These are phyloP conservation scores for Somion occarium DNA, from an alignment of 1,284 basidiomycete genomes.

Conservation along the genomic window DNA sequence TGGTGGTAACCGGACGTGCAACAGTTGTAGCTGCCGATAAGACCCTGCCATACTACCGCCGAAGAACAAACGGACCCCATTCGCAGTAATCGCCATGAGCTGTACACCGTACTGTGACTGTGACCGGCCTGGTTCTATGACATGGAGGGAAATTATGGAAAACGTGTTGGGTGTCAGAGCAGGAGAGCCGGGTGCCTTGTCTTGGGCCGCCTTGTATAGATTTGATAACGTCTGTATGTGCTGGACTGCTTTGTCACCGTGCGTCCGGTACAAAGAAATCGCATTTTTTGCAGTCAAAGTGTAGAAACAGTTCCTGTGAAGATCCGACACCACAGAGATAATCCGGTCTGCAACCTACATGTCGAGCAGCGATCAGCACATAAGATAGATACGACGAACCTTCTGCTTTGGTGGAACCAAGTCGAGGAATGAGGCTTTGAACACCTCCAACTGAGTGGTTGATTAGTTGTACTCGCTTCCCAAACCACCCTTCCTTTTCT, in stretches of 20 bases:
- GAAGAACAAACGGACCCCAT: slow-evolving; percentile 80
- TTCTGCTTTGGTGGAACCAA: slow-evolving; percentile 53
- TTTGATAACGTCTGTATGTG: slow-evolving; percentile 66
- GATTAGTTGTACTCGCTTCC: slow-evolving; percentile 74
- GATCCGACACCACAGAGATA: slow-evolving; percentile 61
- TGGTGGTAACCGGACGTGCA: slow-evolving; percentile 79
- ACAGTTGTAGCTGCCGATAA: slow-evolving; percentile 57
- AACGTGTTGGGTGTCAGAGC: slow-evolving; percentile 66
- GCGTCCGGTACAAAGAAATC: slow-evolving; percentile 64
- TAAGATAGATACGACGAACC: slow-evolving; percentile 37
- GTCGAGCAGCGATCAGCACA: neutral
- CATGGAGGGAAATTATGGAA: slow-evolving; percentile 60
- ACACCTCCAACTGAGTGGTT: slow-evolving; percentile 80
- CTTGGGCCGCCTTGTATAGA: slow-evolving; percentile 65
- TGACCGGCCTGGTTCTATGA: slow-evolving; percentile 58
- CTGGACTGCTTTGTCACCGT: slow-evolving; percentile 58
- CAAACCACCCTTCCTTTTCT: slow-evolving; percentile 91
- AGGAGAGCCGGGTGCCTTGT: slow-evolving; percentile 71
- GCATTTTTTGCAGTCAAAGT: slow-evolving; percentile 65
- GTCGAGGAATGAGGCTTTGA: slow-evolving; percentile 66
- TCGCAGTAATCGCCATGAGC: slow-evolving; percentile 76
- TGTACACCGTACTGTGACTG: slow-evolving; percentile 57
- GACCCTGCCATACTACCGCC: slow-evolving; percentile 32
- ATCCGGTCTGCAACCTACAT: slow-evolving; percentile 54
- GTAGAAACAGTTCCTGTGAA: slow-evolving; percentile 67